phyloP scores from a whole-genome alignment of 208 protist genomes.

The Crithidia bombi region DNA sequence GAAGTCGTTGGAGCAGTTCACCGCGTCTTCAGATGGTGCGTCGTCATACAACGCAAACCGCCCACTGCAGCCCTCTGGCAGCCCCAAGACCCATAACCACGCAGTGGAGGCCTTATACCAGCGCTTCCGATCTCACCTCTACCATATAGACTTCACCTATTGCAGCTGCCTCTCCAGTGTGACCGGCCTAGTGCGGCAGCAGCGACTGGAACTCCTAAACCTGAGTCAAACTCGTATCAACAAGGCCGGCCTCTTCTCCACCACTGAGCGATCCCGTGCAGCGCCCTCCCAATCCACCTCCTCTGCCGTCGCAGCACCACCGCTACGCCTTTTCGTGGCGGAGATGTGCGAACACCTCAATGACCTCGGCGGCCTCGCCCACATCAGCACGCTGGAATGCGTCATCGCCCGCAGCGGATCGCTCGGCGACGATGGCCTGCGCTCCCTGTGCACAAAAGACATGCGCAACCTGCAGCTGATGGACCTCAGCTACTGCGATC shows the following conservation, averaged over 20 bases:
- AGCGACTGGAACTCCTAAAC: slow-evolving; percentile 52
- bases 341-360: slow-evolving; percentile 56
- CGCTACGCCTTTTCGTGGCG: slow-evolving; percentile 59
- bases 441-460: slow-evolving; percentile 18
- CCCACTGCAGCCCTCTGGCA: background rate
- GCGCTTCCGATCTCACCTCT: slow-evolving; percentile 48
- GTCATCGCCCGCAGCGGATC: slow-evolving; percentile 62
- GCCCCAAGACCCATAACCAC: background rate
- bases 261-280: background rate
- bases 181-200: slow-evolving; percentile 35
- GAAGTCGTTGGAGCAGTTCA: slow-evolving; percentile 16
- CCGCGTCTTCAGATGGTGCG: background rate
- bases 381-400: slow-evolving; percentile 42
- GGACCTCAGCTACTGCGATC: slow-evolving; percentile 74
- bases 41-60: background rate
- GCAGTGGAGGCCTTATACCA: slow-evolving; percentile 21
- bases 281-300: background rate
- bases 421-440: slow-evolving; percentile 44
- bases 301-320: slow-evolving; percentile 1
- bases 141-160: slow-evolving; percentile 67
- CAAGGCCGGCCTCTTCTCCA: slow-evolving; percentile 34
- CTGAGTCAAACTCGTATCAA: slow-evolving; percentile 53
- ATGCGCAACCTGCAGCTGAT: slow-evolving; percentile 40
- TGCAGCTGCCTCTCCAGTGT: slow-evolving; percentile 46
- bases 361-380: slow-evolving; percentile 43